phyloP scores from a whole-genome alignment of 805 yeast species.

The Saccharomycopsis sp. region DNA sequence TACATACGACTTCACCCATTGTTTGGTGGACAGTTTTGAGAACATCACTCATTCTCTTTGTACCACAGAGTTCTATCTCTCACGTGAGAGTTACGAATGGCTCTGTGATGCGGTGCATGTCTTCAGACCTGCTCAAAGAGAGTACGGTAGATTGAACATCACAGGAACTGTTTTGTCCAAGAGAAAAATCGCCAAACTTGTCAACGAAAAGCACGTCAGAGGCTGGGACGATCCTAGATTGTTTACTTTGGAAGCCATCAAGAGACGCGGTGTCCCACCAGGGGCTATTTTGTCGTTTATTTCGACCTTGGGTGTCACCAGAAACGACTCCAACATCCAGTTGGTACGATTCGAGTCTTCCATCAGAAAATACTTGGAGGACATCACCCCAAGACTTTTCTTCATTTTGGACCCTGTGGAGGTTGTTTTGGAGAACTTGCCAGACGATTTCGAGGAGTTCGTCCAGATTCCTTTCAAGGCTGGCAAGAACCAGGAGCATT shows the following conservation, averaged over 20 bases:
- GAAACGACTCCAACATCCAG: constrained; percentile 88
- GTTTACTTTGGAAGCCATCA: constrained; percentile 87
- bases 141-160: constrained; percentile 91
- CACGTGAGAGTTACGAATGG: constrained; percentile 98
- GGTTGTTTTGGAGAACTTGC: constrained; percentile 74
- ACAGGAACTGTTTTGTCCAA: constrained; percentile 93
- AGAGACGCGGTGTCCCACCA: constrained; percentile 98
- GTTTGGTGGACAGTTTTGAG: constrained; percentile 96
- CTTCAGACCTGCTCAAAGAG: constrained; percentile 98
- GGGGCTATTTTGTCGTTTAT: constrained; percentile 92
- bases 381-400: constrained; percentile 91
- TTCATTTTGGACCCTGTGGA: constrained; percentile 82
- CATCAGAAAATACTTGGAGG: constrained; percentile 80
- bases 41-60: constrained; percentile 94
- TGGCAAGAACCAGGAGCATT: constrained; percentile 52
- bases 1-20: constrained; percentile 97
- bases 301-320: constrained; percentile 94
- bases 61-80: constrained; percentile 87
- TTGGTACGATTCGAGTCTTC: constrained; percentile 83
- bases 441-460: constrained; percentile 63
- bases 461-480: constrained; percentile 86
- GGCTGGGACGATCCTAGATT: constrained; percentile 99
- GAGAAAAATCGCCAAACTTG: constrained; percentile 91
- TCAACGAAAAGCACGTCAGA: constrained; percentile 71
- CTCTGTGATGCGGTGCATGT: constrained; percentile 91